phyloP scores from a whole-genome alignment of 495 filamentous ascomycete genomes.

The Haplographium delicatum region DNA sequence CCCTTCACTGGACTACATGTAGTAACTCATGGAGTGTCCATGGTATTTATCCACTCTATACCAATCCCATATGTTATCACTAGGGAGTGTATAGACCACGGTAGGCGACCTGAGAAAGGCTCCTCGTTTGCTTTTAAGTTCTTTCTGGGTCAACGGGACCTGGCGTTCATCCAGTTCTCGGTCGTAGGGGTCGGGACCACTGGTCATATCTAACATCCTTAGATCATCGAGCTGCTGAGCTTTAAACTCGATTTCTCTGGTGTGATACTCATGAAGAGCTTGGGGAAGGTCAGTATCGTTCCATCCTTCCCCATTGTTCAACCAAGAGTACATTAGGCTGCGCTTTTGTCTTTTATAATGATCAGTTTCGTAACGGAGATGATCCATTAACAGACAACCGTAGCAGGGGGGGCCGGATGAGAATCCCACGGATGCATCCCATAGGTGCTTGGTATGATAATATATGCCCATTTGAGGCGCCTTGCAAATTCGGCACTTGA shows the following conservation, averaged over 20 bases:
- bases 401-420: neutral
- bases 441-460: neutral
- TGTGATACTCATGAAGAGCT: constrained; percentile 2
- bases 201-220: neutral
- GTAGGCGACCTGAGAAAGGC: neutral
- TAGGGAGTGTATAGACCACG: neutral
- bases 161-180: constrained; percentile 16
- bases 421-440: neutral
- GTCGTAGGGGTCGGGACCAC: neutral
- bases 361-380: constrained; percentile 6
- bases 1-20: too few species aligned
- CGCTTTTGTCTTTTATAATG: constrained; percentile 16
- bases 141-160: neutral
- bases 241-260: neutral
- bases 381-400: neutral
- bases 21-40: too few species aligned
- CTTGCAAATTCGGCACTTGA: constrained; percentile 1
- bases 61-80: neutral
- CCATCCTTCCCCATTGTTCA: neutral
- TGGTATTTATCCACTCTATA: neutral
- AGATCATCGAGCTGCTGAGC: constrained; percentile 4
- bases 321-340: constrained; percentile 7
- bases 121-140: neutral
- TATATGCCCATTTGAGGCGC: constrained; percentile 5
- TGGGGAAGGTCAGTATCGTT: constrained; percentile 1